These are phyloP conservation scores for Chenopodium suecicum DNA, from an alignment of 148 eudicot species.

Conservation along the genomic window DNA sequence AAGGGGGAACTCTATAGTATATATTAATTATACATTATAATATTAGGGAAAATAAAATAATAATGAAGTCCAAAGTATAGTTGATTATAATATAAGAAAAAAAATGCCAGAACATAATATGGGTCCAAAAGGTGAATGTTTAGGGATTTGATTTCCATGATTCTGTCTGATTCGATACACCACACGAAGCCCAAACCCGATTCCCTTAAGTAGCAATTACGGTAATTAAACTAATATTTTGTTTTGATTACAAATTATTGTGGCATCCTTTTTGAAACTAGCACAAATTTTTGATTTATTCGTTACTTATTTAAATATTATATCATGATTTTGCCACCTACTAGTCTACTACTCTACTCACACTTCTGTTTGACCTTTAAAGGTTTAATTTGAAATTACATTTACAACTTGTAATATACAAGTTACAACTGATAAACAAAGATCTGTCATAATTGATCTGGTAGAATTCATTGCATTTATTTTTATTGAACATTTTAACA, in stretches of 20 bases:
- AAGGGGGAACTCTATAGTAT: too few relatives aligned
- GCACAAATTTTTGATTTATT: neutral
- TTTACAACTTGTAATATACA: neutral
- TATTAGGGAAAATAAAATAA: neutral
- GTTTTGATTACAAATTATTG: neutral
- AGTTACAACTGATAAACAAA: neutral
- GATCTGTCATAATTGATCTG: neutral
- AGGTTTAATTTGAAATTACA: too few relatives aligned
- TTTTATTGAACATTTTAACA: too few relatives aligned
- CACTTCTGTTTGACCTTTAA: neutral
- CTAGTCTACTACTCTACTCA: neutral
- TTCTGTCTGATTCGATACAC: constrained; percentile 24
- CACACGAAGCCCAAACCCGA: constrained; percentile 17
- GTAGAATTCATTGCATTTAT: neutral
- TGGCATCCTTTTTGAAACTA: constrained; percentile 10
- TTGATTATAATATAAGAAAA: neutral
- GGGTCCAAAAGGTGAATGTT: constrained; percentile 23
- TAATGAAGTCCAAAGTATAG: neutral
- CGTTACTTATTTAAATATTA: neutral
- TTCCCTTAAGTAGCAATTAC: neutral
- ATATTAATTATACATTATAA: neutral
- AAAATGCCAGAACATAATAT: neutral
- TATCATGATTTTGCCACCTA: constrained; percentile 1
- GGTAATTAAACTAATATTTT: neutral
- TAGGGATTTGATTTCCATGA: constrained; percentile 26